phyloP scores from a whole-genome alignment of 768 basidiomycete genomes.

The Clathrus columnatus region DNA sequence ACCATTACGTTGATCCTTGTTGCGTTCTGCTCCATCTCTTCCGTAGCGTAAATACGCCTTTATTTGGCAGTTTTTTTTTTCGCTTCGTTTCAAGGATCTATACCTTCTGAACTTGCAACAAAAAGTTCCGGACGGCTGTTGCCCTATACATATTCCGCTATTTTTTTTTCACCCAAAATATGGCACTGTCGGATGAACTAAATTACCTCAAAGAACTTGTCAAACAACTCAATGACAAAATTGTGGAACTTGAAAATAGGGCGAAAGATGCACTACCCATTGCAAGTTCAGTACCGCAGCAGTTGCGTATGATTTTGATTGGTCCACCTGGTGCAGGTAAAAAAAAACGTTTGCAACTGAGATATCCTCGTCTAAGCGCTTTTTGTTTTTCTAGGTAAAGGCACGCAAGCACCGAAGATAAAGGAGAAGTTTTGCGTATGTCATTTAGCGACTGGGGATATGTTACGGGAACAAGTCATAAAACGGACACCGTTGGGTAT shows the following conservation, averaged over 20 bases:
- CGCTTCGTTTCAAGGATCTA: neutral
- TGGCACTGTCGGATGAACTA: constrained; percentile 71
- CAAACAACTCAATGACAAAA: constrained; percentile 84
- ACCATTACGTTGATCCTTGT: neutral
- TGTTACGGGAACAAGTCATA: constrained; percentile 91
- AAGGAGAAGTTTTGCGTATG: constrained; percentile 91
- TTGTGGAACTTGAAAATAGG: constrained; percentile 64
- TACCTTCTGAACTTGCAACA: too few species aligned
- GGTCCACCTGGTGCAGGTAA: constrained; percentile 96
- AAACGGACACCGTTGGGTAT: constrained; percentile 81
- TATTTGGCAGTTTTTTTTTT: neutral
- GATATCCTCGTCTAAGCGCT: neutral
- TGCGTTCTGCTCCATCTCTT: neutral
- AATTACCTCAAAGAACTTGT: constrained; percentile 94
- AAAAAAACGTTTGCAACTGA: too few species aligned
- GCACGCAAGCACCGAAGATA: constrained; percentile 94
- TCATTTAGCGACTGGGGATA: constrained; percentile 97
- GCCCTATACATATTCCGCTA: too few species aligned
- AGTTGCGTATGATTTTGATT: constrained; percentile 85
- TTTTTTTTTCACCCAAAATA: constrained; percentile 21
- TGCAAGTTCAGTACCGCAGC: constrained; percentile 53
- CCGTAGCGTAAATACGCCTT: neutral
- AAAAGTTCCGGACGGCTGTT: too few species aligned
- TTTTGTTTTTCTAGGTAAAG: constrained; percentile 62
- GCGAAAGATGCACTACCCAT: constrained; percentile 37